phyloP scores from a whole-genome alignment of 2,329 filamentous ascomycete species.

The Colletotrichum trifolii region DNA sequence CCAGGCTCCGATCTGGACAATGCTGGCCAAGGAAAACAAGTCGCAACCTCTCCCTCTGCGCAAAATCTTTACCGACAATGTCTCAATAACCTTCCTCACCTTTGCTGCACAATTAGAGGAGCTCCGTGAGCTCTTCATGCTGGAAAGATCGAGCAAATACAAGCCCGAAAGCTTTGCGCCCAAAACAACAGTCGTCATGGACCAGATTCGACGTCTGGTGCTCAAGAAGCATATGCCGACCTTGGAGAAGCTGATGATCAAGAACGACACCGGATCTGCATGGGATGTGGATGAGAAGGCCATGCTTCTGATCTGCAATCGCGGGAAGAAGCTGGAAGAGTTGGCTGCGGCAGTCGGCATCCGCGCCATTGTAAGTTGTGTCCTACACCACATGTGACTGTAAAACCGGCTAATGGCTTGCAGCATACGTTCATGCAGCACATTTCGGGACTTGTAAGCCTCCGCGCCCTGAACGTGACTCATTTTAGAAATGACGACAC shows the following conservation, averaged over 20 bases:
- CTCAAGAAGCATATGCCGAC: conserved; percentile 67
- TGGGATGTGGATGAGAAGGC: conserved; percentile 71
- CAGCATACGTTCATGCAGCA: conserved; percentile 69
- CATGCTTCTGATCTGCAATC: conserved; percentile 63
- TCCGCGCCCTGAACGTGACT: conserved; percentile 67
- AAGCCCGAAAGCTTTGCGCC: conserved; percentile 65
- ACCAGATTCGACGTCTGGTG: conserved; percentile 67
- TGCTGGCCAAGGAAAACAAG: conserved; percentile 66
- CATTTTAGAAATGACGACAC: conserved; percentile 66
- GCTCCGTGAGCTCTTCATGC: conserved; percentile 68
- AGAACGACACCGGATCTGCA: conserved; percentile 61
- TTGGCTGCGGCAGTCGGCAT: conserved; percentile 66
- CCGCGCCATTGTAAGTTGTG: conserved; percentile 61
- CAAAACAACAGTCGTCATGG: conserved; percentile 61
- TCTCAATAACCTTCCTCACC: conserved; percentile 64
- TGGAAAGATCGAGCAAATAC: conserved; percentile 64
- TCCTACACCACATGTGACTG: not conserved
- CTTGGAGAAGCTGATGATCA: conserved; percentile 68
- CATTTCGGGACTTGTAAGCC: conserved; percentile 57
- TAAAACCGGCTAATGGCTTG: conserved; percentile 28
- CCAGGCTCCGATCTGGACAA: conserved; percentile 69
- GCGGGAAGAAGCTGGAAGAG: conserved; percentile 63
- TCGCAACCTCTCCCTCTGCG: conserved; percentile 61
- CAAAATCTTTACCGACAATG: conserved; percentile 73
- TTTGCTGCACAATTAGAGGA: conserved; percentile 63